These are phyloP conservation scores for Phytophthora pisi DNA, from an alignment of 352 stramenopile species.

Conservation along the genomic window DNA sequence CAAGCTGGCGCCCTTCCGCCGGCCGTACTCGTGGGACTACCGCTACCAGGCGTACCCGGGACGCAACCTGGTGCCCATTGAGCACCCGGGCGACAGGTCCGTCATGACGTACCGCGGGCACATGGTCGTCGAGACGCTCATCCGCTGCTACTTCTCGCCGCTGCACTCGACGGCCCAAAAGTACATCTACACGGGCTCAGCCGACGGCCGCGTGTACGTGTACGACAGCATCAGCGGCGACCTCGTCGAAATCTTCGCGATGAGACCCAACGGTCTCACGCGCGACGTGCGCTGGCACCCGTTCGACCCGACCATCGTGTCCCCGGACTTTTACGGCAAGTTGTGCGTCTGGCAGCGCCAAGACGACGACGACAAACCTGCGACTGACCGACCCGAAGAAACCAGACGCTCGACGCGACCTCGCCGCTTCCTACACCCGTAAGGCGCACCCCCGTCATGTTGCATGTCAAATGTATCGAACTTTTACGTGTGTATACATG, in stretches of 20 bases:
- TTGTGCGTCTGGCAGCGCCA: conserved; percentile 83
- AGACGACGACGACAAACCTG: conserved; percentile 28
- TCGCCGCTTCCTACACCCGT: not conserved
- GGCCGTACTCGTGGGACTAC: conserved; percentile 82
- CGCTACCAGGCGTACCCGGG: conserved; percentile 82
- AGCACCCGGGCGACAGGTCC: conserved; percentile 73
- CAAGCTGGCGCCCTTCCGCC: conserved; percentile 47
- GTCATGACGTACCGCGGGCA: conserved; percentile 89
- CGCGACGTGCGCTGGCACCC: conserved; percentile 87
- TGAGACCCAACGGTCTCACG: conserved; percentile 80
- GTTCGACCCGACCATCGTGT: conserved; percentile 82
- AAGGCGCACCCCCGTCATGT: not conserved
- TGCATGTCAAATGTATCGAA: conserved; percentile 18
- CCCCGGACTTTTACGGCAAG: conserved; percentile 87
- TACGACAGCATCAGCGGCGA: conserved; percentile 79
- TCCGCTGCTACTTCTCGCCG: conserved; percentile 88
- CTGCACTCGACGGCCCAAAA: conserved; percentile 87
- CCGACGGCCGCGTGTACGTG: conserved; percentile 83
- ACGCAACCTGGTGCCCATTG: conserved; percentile 51
- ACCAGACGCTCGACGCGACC: conserved; percentile 3
- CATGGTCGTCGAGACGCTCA: conserved; percentile 81
- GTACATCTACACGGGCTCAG: conserved; percentile 86
- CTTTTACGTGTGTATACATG: conserved; percentile 7
- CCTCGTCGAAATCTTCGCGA: conserved; percentile 79
- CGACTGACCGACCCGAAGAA: not conserved